Percentiles rank a stretch among this genome's conserved stretches.
phyloP scores from a whole-genome alignment of 2,329 filamentous ascomycete genomes.

The Alternaria conjuncta region DNA sequence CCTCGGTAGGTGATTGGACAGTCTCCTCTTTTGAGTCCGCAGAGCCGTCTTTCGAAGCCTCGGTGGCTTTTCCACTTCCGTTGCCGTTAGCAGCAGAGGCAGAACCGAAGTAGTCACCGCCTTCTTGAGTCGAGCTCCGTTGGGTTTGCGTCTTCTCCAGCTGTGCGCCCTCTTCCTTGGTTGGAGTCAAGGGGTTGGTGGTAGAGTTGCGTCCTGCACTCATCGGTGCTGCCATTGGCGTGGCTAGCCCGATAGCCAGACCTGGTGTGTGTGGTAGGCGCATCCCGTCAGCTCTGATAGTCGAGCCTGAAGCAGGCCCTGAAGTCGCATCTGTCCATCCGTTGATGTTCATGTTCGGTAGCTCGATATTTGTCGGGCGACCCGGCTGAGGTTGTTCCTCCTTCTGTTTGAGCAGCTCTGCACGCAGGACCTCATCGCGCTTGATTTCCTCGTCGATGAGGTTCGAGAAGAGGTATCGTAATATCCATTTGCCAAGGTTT shows the following conservation, averaged over 20 bases:
- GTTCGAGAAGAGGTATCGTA: slow-evolving; percentile 88
- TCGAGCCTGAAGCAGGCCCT: slow-evolving; percentile 56
- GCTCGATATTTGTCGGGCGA: slow-evolving; percentile 66
- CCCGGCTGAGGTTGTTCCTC: slow-evolving; percentile 62
- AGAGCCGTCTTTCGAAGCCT: slow-evolving; percentile 34
- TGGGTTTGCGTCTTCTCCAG: slow-evolving; percentile 64
- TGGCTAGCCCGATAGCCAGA: slow-evolving; percentile 78
- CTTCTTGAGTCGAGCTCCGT: slow-evolving; percentile 61
- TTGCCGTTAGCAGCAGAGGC: slow-evolving; percentile 30
- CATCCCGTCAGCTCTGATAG: slow-evolving; percentile 65
- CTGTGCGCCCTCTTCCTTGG: slow-evolving; percentile 51
- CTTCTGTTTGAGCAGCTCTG: slow-evolving; percentile 70
- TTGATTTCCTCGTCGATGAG: slow-evolving; percentile 90
- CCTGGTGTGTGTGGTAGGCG: slow-evolving; percentile 72
- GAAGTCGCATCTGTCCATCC: slow-evolving; percentile 51
- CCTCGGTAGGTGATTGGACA: slow-evolving; percentile 51
- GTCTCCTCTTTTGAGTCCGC: slow-evolving; percentile 38
- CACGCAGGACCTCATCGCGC: slow-evolving; percentile 77
- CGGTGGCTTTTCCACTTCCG: slow-evolving; percentile 33
- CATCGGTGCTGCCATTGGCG: slow-evolving; percentile 59
- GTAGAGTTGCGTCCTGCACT: slow-evolving; percentile 44
- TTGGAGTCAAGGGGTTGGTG: slow-evolving; percentile 47
- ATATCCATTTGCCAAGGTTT: slow-evolving; percentile 94
- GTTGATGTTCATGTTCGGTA: slow-evolving; percentile 57
- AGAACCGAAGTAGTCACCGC: slow-evolving; percentile 72